Conservation (phyloP, 495 filamentous ascomycete species). For the Penicillium robsamsonii region DNA sequence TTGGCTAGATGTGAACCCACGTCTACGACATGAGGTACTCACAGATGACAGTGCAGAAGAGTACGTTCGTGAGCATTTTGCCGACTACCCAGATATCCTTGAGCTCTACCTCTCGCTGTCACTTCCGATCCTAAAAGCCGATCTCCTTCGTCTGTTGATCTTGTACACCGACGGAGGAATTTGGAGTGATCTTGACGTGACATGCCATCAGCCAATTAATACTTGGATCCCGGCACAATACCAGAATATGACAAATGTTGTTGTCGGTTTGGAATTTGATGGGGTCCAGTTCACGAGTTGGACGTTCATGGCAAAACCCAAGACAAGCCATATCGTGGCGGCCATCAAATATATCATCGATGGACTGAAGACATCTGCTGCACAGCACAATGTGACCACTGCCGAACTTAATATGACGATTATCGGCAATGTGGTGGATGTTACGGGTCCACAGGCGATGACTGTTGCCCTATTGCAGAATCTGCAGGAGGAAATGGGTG, state of each 20-base stretch:
- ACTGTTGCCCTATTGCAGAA: conserved; percentile 16
- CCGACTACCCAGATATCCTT: conserved; percentile 24
- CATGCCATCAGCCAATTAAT: conserved; percentile 32
- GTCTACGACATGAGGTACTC: conserved; percentile 35
- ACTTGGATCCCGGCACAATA: conserved; percentile 38
- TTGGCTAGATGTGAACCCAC: conserved; percentile 33
- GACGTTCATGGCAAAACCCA: conserved; percentile 39
- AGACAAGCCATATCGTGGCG: conserved; percentile 11
- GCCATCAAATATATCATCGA: conserved; percentile 26
- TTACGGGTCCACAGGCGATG: conserved; percentile 24
- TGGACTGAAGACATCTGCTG: conserved; percentile 8
- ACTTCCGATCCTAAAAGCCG: conserved; percentile 38
- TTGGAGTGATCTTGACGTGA: conserved; percentile 46
- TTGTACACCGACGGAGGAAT: conserved; percentile 43
- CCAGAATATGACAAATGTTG: conserved; percentile 26
- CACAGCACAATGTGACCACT: conserved; percentile 2
- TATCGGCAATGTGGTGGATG: conserved; percentile 22
- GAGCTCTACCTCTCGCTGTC: conserved; percentile 28
- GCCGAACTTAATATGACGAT: conserved; percentile 11
- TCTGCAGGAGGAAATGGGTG: conserved; percentile 14
- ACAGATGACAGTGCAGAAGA: conserved; percentile 32
- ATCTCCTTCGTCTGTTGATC: conserved; percentile 43
- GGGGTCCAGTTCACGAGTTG: conserved; percentile 40
- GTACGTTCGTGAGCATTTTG: conserved; percentile 31
- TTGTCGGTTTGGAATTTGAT: conserved; percentile 46